Conservation (phyloP, 768 basidiomycete species). For the Rossbeevera mucosa region DNA sequence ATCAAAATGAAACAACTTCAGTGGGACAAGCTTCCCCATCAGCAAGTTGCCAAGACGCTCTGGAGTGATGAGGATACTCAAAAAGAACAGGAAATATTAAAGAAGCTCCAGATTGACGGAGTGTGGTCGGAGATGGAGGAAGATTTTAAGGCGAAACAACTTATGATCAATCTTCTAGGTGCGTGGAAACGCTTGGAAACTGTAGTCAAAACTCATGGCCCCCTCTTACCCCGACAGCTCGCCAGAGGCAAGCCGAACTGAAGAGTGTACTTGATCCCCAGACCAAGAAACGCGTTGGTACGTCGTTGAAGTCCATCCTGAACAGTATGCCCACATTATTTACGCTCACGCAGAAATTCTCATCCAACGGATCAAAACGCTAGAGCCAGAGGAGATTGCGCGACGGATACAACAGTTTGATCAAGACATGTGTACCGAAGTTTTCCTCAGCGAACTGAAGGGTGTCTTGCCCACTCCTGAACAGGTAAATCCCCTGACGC, state of each 20-base stretch:
- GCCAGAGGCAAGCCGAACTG: slow-evolving; percentile 83
- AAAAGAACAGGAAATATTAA: slow-evolving; percentile 75
- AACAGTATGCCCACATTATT: neutral
- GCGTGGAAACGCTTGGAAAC: slow-evolving; percentile 13
- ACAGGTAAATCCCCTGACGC: slow-evolving; percentile 46
- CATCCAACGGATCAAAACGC: slow-evolving; percentile 78
- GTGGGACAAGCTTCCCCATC: slow-evolving; percentile 96
- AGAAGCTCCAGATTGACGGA: slow-evolving; percentile 77
- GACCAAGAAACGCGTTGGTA: slow-evolving; percentile 91
- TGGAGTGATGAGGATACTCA: slow-evolving; percentile 68
- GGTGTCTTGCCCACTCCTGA: slow-evolving; percentile 88
- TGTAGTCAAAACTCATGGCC: neutral
- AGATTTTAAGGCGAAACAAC: slow-evolving; percentile 94
- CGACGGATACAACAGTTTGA: slow-evolving; percentile 83
- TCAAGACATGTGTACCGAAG: slow-evolving; percentile 78
- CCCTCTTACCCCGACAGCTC: slow-evolving; percentile 42
- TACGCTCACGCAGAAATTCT: slow-evolving; percentile 65
- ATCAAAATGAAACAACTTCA: slow-evolving; percentile 97
- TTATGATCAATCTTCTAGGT: slow-evolving; percentile 90
- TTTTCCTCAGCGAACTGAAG: slow-evolving; percentile 85
- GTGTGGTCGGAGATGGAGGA: slow-evolving; percentile 97
- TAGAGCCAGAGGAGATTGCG: slow-evolving; percentile 84
- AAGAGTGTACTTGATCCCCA: slow-evolving; percentile 88
- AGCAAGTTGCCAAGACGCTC: slow-evolving; percentile 77
- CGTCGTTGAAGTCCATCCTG: slow-evolving; percentile 29